These are phyloP conservation scores for Cadophora gregata DNA, from an alignment of 2,329 filamentous ascomycete species.

Conservation along the genomic window DNA sequence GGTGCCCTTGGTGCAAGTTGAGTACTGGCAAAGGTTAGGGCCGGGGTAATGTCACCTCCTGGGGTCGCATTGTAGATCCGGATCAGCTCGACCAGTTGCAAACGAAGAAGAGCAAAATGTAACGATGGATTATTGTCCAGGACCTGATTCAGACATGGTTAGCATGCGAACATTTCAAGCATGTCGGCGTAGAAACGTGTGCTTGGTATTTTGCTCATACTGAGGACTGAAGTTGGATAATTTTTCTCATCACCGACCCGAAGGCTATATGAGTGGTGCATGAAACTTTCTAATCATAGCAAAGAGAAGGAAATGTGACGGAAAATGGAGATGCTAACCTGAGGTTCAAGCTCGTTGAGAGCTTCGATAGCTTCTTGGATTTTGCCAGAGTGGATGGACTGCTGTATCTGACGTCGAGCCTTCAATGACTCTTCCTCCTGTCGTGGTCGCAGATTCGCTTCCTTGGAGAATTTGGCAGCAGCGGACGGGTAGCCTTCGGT, in stretches of 20 bases:
- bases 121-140: constrained; percentile 82
- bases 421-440: constrained; percentile 76
- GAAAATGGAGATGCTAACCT: constrained; percentile 66
- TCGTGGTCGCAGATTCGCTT: constrained; percentile 83
- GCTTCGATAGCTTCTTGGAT: constrained; percentile 85
- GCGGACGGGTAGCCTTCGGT: constrained; percentile 94
- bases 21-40: constrained; percentile 84
- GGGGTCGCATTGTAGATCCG: constrained; percentile 70
- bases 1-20: constrained; percentile 88
- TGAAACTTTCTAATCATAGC: constrained; percentile 98
- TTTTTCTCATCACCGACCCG: constrained; percentile 89
- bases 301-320: constrained; percentile 40
- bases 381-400: constrained; percentile 83
- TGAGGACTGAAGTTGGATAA: constrained; percentile 75
- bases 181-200: constrained; percentile 29
- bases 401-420: constrained; percentile 81
- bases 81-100: constrained; percentile 95
- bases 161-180: constrained; percentile 22
- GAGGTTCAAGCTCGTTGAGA: constrained; percentile 87
- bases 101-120: constrained; percentile 86
- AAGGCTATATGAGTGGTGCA: constrained; percentile 99
- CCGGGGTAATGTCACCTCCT: constrained; percentile 73
- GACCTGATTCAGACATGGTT: constrained; percentile 63
- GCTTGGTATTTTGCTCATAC: constrained; percentile 68
- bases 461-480: constrained; percentile 89